Evolutionary conservation across 768 basidiomycete species (phyloP), one percentile per base, ranked within the genome.

Genomic region (Phlebiopsis gigantea): DNA sequence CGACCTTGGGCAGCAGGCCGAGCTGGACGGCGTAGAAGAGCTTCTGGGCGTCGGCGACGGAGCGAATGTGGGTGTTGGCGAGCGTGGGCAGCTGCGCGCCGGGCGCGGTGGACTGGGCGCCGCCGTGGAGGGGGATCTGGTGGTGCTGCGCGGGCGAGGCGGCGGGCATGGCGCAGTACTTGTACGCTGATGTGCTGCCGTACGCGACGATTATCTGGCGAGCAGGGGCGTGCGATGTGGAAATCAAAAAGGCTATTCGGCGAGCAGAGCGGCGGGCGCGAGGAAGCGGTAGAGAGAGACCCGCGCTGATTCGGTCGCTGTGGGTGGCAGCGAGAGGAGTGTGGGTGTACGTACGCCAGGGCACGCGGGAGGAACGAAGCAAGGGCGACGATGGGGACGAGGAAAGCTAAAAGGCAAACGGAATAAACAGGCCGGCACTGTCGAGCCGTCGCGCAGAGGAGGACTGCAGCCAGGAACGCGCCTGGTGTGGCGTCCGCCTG

Each of bases 11-110:
- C 47, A 92, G 76, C 22, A 78, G 59, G 43, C 82, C 83, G 54
- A 76, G 75, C 55, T 83, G 80, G 54, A 90, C 77, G 24, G 83
- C 89, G 62, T 79, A 83, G 71, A 91, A 91, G 65, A 92, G 85
- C 68, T 83, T 87, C 69, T 90, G 90, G 2, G 88, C 88, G 68
- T 91, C 90, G 53, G 79, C 77, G 26, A 82, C 83, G 34, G 86
- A 87, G 61, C 88, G 85, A 63, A 91, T 88, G 66, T 88, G 87
- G 55, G 84, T 72, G 63, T 85, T 82, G 50, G 72, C 78, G 68
- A 84, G 86, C 34, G 89, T 91, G 44, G 89, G 89, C 58, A 78
- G 79, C 66, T 92, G 89, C 79, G 83, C 85, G 68, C 63, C 60
- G 59, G 62, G 58, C n/a, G 61, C 55, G 54, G 60, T 55, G 26